Evolutionary conservation across 306 rosid genomes (phyloP), one percentile per base, ranked within the genome.

Genomic region (Argentina anserina): DNA sequence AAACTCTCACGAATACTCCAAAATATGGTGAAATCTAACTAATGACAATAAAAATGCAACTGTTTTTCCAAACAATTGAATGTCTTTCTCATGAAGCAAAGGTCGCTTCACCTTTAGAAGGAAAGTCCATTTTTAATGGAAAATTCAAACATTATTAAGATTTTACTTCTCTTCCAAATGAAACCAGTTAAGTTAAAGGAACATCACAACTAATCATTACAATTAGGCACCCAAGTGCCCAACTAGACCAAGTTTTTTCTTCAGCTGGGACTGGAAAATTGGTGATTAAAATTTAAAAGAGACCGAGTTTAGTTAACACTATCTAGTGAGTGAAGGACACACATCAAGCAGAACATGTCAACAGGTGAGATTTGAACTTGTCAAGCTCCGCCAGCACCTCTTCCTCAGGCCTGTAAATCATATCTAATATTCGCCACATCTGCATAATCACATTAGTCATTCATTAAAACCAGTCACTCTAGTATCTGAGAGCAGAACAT

Each of bases 341-440:
- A 12, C 47, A 50, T 78, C 68, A 78, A 0, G 60, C 17, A 34
- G 75, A 29, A 65, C 79, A 75, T 28, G 84, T 83, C 25, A 68
- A 3, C 18, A 81, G 61, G 36, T 83, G 87, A 13, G 87, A 71
- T 68, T 72, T 80, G 74, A 78, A 78, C 78, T 41, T 65, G 9
- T 87, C 85, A 75, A 90, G 84, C 74, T 90, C 94, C 4, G 75
- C 78, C 47, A 88, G n/a, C 66, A 86, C 91, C 50, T 80, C 89
- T 37, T 82, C 87, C 82, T 79, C 78, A 0, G 96, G 87, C 78
- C 91, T 77, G 79, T 88, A 81, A 31, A 90, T 81, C 65, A 87
- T 52, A 79, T 90, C 97, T 15, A 88, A 65, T 88, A 88, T 85
- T 78, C 97, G 59, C 97, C 94, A 90, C 50, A 90, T 81, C 97